Conservation (phyloP, 495 filamentous ascomycete species). For the Staphylotrichum tortipilum region DNA sequence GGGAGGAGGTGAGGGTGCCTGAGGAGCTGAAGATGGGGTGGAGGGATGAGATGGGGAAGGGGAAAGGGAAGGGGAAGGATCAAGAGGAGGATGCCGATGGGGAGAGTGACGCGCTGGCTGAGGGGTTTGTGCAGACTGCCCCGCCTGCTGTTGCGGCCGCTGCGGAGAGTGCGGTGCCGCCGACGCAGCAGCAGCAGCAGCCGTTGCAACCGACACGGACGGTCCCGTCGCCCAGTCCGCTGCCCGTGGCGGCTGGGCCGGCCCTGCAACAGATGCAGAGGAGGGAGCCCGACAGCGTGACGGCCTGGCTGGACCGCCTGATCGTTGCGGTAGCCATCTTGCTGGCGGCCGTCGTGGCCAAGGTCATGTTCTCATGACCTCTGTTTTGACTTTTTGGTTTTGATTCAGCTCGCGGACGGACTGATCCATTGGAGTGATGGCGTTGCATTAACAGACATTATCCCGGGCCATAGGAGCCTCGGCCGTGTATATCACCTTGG, state of each 20-base stretch:
- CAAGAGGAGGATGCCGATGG: slow-evolving; percentile 20
- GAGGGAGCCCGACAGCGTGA: slow-evolving; percentile 24
- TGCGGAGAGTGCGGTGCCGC: slow-evolving; percentile 3
- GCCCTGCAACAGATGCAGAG: slow-evolving; percentile 9
- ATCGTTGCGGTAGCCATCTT: slow-evolving; percentile 46
- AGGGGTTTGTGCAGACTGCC: slow-evolving; percentile 42
- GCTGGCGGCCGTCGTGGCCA: slow-evolving; percentile 45
- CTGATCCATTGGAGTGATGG: slow-evolving; percentile 1
- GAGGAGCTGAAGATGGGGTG: slow-evolving; percentile 51
- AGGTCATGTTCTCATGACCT: slow-evolving; percentile 28
- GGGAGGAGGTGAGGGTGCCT: slow-evolving; percentile 46
- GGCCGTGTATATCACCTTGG: too few relatives aligned
- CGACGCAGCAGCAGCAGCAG: not conserved
- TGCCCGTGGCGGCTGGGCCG: slow-evolving; percentile 22
- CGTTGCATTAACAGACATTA: not conserved
- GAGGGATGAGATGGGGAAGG: slow-evolving; percentile 42
- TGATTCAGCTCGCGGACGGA: too few relatives aligned
- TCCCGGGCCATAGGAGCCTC: too few relatives aligned
- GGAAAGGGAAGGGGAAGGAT: slow-evolving; percentile 4
- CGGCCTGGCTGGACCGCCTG: slow-evolving; percentile 52
- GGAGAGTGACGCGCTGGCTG: slow-evolving; percentile 36
- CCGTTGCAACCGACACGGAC: not conserved
- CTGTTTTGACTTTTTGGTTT: too few relatives aligned
- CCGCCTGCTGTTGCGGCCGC: not conserved
- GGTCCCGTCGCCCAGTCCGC: slow-evolving; percentile 11